A percentile compares a stretch with the other conserved stretches of the same genome.
These are phyloP conservation scores for Macaranga tanarius DNA, from an alignment of 441 rosid genomes.

Conservation along the genomic window DNA sequence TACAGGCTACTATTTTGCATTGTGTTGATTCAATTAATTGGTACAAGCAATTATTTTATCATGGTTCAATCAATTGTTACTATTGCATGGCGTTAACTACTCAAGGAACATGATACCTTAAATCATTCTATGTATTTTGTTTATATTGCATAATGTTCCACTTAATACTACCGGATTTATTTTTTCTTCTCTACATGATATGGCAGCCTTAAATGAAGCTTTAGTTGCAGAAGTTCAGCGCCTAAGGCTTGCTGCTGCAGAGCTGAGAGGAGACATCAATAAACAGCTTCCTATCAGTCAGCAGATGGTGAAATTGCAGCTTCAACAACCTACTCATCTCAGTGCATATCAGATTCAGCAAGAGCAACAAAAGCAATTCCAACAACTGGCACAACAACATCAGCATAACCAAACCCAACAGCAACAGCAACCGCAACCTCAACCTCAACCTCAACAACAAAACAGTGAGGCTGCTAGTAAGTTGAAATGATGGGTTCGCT, in stretches of 20 bases:
- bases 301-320: constrained; percentile 66
- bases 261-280: constrained; percentile 43
- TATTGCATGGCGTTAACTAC: not conserved
- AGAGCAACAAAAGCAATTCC: constrained; percentile 20
- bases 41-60: not conserved
- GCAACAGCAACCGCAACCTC: constrained; percentile 41
- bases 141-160: not conserved
- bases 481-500: not conserved
- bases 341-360: constrained; percentile 23
- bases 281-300: constrained; percentile 46
- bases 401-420: constrained; percentile 22
- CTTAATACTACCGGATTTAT: not conserved
- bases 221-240: constrained; percentile 76
- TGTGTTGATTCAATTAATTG: not conserved
- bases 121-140: not conserved
- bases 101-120: not conserved
- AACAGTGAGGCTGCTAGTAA: constrained; percentile 28
- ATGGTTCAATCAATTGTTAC: no score
- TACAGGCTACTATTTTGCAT: not conserved
- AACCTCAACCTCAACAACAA: constrained; percentile 40
- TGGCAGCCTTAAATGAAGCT: constrained; percentile 82
- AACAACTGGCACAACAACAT: constrained; percentile 27
- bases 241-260: constrained; percentile 61
- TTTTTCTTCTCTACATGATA: not conserved
- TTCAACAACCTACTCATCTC: constrained; percentile 28